phyloP scores from a whole-genome alignment of 2,329 filamentous ascomycete species.

The Curvularia eragrostidis region DNA sequence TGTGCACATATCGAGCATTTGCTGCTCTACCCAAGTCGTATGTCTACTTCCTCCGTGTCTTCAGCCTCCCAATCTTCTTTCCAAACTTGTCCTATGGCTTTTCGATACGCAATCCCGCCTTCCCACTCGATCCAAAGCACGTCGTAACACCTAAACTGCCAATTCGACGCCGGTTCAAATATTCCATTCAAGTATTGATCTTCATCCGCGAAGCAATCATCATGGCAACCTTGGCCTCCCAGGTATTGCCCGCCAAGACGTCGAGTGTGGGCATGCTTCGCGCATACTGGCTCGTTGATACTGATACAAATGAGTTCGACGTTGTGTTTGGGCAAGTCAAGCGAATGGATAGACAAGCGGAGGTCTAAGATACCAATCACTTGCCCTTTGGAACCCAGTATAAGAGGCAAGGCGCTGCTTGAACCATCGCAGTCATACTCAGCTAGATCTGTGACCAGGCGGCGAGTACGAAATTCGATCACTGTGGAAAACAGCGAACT shows the following conservation, averaged over 20 bases:
- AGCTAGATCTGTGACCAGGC: not conserved
- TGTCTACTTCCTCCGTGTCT: slow-evolving; percentile 17
- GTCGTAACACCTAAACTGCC: slow-evolving; percentile 17
- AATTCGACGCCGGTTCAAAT: not conserved
- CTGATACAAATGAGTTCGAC: not conserved
- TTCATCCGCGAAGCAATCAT: not conserved
- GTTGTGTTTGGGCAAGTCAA: not conserved
- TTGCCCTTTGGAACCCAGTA: not conserved
- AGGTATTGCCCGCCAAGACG: not conserved
- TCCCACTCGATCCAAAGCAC: slow-evolving; percentile 25
- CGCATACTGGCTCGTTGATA: not conserved
- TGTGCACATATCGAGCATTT: not conserved
- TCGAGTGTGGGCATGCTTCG: not conserved
- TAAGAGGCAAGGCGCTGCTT: not conserved
- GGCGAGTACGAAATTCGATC: not conserved
- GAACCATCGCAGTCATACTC: not conserved
- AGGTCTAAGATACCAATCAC: not conserved
- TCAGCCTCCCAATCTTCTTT: slow-evolving; percentile 16
- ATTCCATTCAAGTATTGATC: not conserved
- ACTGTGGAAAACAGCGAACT: not conserved
- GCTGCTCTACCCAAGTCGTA: slow-evolving; percentile 13
- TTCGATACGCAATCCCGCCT: slow-evolving; percentile 16
- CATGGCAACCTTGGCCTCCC: not conserved
- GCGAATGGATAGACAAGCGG: not conserved
- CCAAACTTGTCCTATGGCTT: slow-evolving; percentile 15